Evolutionary conservation across 140 eudicot genomes (phyloP).

Genomic region (Bidens hawaiensis): DNA sequence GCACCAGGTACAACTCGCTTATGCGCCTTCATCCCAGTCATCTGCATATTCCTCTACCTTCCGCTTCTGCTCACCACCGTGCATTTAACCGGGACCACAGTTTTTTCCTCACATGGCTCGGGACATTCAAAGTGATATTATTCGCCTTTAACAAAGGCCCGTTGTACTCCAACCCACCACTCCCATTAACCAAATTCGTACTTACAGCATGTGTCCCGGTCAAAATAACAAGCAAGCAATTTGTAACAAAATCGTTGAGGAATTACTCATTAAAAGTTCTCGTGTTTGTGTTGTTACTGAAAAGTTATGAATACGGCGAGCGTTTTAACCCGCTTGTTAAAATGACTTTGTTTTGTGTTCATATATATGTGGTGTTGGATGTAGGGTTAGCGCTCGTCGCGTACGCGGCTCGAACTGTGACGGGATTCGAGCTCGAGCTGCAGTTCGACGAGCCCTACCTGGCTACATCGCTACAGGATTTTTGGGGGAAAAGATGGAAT

Average conservation of each 20-base stretch:
- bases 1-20: slow-evolving; percentile 35
- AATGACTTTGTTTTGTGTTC: slow-evolving; percentile 28
- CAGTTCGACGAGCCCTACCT: slow-evolving; percentile 53
- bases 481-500: slow-evolving; percentile 89
- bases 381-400: slow-evolving; percentile 23
- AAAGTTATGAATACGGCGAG: slow-evolving; percentile 15
- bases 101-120: slow-evolving; percentile 64
- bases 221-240: no score
- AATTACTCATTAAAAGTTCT: slow-evolving; percentile 11
- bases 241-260: no score
- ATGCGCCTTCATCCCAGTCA: slow-evolving; percentile 35
- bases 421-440: slow-evolving; percentile 38
- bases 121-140: slow-evolving; percentile 50
- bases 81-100: slow-evolving; percentile 30
- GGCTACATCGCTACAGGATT: slow-evolving; percentile 66
- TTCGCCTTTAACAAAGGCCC: slow-evolving; percentile 59
- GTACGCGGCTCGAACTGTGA: slow-evolving; percentile 23
- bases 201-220: slow-evolving; percentile 39
- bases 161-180: slow-evolving; percentile 25
- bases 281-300: slow-evolving; percentile 16
- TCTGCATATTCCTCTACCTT: slow-evolving; percentile 36
- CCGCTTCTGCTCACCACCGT: slow-evolving; percentile 40
- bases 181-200: slow-evolving; percentile 31
- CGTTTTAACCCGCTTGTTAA: slow-evolving; percentile 18
- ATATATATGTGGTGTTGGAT: slow-evolving; percentile 31